These are phyloP conservation scores for Pythium scleroteichum DNA, from an alignment of 352 stramenopile genomes.

Conservation along the genomic window DNA sequence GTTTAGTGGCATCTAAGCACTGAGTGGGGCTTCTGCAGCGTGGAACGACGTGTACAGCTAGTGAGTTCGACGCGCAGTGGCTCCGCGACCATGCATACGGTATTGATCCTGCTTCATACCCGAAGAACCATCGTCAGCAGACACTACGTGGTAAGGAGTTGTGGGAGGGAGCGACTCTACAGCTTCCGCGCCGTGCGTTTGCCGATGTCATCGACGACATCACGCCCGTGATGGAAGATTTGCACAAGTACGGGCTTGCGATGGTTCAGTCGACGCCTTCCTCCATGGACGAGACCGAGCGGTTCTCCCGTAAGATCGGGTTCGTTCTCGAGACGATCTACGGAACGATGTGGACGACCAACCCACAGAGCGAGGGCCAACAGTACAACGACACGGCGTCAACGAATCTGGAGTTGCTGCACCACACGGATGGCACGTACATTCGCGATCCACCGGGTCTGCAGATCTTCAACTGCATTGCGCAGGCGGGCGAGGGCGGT, in stretches of 20 bases:
- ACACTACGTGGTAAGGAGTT: slow-evolving; percentile 49
- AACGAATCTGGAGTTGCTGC: slow-evolving; percentile 81
- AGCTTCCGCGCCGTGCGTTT: slow-evolving; percentile 55
- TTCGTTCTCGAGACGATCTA: slow-evolving; percentile 89
- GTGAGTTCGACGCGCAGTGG: slow-evolving; percentile 72
- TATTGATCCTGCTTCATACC: slow-evolving; percentile 43
- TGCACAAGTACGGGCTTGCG: slow-evolving; percentile 75
- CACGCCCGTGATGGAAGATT: slow-evolving; percentile 64
- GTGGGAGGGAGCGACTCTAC: slow-evolving; percentile 47
- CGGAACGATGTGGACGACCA: slow-evolving; percentile 89
- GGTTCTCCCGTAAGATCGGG: slow-evolving; percentile 79
- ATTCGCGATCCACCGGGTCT: slow-evolving; percentile 83
- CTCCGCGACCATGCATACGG: slow-evolving; percentile 75
- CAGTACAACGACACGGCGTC: slow-evolving; percentile 88
- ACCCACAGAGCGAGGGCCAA: slow-evolving; percentile 63
- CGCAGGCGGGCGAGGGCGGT: slow-evolving; percentile 67
- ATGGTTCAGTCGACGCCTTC: slow-evolving; percentile 62
- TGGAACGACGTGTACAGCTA: slow-evolving; percentile 54
- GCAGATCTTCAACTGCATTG: slow-evolving; percentile 90
- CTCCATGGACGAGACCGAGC: slow-evolving; percentile 80
- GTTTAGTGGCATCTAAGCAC: neutral
- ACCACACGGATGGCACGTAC: slow-evolving; percentile 89
- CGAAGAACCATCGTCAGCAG: slow-evolving; percentile 58
- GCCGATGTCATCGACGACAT: slow-evolving; percentile 46
- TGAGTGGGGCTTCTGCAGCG: slow-evolving; percentile 28